These are phyloP conservation scores for Canariomyces notabilis DNA, from an alignment of 2,329 filamentous ascomycete species.

Conservation along the genomic window DNA sequence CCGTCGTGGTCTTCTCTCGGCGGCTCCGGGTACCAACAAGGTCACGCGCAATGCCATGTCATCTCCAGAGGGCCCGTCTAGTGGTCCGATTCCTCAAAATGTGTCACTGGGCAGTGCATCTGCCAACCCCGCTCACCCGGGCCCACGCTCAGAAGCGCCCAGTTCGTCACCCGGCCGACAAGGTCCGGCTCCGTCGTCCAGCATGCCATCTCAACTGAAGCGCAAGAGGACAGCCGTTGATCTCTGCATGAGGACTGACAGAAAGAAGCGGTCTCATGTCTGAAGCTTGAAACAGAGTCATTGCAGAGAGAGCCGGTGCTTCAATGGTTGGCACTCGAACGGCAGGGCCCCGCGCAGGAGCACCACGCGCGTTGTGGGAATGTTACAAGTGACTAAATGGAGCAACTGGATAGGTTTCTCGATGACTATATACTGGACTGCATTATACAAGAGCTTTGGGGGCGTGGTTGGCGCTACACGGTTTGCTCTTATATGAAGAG, in stretches of 20 bases:
- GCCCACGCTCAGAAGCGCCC: neutral
- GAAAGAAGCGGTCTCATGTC: neutral
- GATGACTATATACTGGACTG: too few relatives aligned
- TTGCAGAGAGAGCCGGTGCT: too few relatives aligned
- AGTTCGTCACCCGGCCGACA: neutral
- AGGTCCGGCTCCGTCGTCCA: neutral
- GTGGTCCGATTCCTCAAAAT: neutral
- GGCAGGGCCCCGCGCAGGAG: too few relatives aligned
- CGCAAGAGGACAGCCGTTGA: neutral
- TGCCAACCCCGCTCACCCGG: neutral
- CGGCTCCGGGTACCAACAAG: constrained; percentile 19
- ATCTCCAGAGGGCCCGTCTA: neutral
- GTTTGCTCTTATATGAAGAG: too few relatives aligned
- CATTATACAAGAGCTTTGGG: too few relatives aligned
- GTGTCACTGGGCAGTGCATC: neutral
- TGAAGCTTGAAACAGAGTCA: too few relatives aligned
- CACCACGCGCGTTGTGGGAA: too few relatives aligned
- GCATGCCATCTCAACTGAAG: neutral
- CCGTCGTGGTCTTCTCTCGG: constrained; percentile 18
- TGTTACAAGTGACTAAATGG: too few relatives aligned
- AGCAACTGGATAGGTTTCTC: too few relatives aligned
- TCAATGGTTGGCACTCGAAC: neutral
- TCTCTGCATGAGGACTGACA: neutral
- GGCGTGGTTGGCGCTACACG: too few relatives aligned
- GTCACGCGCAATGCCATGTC: neutral